Evolutionary conservation across 768 basidiomycete genomes (phyloP).

Genomic region (Boletus rex-veris): DNA sequence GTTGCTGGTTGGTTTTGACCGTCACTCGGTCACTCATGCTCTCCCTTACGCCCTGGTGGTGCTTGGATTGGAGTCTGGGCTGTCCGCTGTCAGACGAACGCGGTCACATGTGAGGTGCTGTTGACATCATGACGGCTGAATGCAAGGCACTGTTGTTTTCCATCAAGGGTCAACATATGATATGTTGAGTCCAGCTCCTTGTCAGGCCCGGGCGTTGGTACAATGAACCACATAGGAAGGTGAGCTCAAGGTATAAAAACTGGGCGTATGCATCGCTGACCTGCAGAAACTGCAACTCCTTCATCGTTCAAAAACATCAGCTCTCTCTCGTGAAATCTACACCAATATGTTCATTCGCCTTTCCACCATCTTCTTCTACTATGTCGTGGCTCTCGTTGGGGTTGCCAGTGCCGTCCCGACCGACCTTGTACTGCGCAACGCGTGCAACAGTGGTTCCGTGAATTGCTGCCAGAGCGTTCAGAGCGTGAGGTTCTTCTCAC

Average conservation of each 20-base stretch:
- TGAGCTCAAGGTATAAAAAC: neutral
- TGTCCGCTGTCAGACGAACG: neutral
- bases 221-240: neutral
- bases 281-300: neutral
- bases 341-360: conserved; percentile 1
- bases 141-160: neutral
- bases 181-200: neutral
- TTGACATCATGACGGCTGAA: neutral
- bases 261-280: too few species aligned
- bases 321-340: neutral
- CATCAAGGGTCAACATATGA: neutral
- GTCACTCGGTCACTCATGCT: too few species aligned
- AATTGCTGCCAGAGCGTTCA: conserved; percentile 2
- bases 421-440: neutral
- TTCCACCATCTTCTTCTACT: neutral
- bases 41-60: neutral
- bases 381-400: neutral
- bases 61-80: neutral
- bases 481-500: neutral
- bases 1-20: too few species aligned
- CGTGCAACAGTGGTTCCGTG: conserved; percentile 32
- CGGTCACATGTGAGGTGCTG: neutral
- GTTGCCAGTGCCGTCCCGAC: neutral
- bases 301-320: neutral
- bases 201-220: too few species aligned